These are phyloP conservation scores for Nannizziopsis barbatae DNA, from an alignment of 2,329 filamentous ascomycete species.

Conservation along the genomic window DNA sequence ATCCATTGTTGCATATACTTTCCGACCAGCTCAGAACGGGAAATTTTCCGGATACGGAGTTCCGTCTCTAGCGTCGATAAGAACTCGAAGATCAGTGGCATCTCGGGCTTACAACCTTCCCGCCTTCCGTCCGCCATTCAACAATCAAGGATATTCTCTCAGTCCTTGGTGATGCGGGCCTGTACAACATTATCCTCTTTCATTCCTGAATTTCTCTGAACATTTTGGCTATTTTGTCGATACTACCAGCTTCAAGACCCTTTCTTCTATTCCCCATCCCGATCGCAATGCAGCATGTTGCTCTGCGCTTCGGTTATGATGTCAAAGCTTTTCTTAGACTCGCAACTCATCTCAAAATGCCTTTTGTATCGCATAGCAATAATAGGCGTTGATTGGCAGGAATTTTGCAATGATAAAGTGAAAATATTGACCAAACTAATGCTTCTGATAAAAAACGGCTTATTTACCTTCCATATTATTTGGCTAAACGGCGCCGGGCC, in stretches of 20 bases:
- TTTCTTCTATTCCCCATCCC: no score
- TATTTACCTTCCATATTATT: no score
- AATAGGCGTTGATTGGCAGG: slow-evolving; percentile 5
- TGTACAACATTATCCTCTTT: slow-evolving; percentile 5
- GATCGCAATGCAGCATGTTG: background rate
- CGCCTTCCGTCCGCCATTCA: background rate
- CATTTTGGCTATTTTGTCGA: background rate
- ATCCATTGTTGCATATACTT: background rate
- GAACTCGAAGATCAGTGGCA: no score
- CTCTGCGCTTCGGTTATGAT: background rate
- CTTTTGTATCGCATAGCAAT: slow-evolving; percentile 8
- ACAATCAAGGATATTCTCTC: background rate
- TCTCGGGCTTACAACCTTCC: no score
- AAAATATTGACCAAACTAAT: background rate
- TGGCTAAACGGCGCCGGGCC: no score
- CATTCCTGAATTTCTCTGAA: background rate
- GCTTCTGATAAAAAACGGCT: no score
- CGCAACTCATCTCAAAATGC: slow-evolving; percentile 7
- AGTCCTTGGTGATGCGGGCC: background rate
- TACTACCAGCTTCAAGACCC: no score
- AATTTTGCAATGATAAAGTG: background rate
- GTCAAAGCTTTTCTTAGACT: slow-evolving; percentile 1
- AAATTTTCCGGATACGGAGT: no score
- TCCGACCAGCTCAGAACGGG: no score
- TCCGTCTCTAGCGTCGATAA: no score